phyloP scores from a whole-genome alignment of 2,329 filamentous ascomycete genomes.

The Aspergillus fructus region DNA sequence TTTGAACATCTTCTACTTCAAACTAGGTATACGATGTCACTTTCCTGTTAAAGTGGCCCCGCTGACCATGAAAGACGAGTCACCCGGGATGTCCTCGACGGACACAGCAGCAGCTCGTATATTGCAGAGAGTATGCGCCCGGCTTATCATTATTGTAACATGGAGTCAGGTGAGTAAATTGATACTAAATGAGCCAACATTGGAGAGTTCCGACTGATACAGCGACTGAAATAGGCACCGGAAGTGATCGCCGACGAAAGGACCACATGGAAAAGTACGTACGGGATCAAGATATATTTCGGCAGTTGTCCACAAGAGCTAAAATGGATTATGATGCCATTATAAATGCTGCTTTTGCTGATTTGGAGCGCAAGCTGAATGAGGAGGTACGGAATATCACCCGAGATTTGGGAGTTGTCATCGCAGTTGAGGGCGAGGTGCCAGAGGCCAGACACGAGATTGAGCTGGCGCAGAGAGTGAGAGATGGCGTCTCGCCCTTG shows the following conservation, averaged over 20 bases:
- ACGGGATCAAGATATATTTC: background rate
- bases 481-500: background rate
- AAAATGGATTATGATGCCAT: background rate
- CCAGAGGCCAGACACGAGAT: background rate
- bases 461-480: background rate
- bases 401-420: background rate
- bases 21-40: background rate
- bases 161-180: background rate
- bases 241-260: conserved; percentile 6
- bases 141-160: background rate
- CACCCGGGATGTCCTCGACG: background rate
- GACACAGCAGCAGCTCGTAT: conserved; percentile 3
- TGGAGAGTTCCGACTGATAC: background rate
- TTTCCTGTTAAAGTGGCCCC: background rate
- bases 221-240: background rate
- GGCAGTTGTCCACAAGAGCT: background rate
- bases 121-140: conserved; percentile 5
- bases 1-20: background rate
- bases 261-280: conserved; percentile 1
- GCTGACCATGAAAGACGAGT: background rate
- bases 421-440: conserved; percentile 3
- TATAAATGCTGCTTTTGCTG: background rate
- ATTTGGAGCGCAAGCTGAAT: background rate
- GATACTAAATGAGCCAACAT: background rate
- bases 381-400: conserved; percentile 1